A percentile compares a stretch with the other conserved stretches of the same genome.
phyloP scores from a whole-genome alignment of 345 rosid species.

The Salix exigua region DNA sequence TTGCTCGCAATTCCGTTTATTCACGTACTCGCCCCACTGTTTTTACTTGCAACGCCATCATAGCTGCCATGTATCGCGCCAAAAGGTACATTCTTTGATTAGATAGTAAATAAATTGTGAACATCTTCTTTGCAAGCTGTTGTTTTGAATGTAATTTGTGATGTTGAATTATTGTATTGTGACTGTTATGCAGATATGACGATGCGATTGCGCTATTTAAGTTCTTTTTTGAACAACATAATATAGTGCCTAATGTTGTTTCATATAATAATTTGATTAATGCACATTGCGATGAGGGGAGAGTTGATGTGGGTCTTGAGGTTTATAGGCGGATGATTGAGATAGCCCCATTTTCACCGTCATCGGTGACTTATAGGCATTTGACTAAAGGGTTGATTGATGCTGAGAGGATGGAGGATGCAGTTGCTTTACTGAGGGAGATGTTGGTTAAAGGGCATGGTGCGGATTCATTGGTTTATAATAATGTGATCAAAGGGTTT shows the following conservation, averaged over 20 bases:
- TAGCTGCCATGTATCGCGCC: conserved; percentile 89
- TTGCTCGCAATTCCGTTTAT: conserved; percentile 78
- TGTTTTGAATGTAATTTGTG: not conserved
- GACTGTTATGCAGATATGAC: conserved; percentile 12
- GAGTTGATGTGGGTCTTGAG: conserved; percentile 65
- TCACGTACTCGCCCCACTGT: conserved; percentile 78
- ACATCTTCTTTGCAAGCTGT: not conserved
- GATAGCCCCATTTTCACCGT: conserved; percentile 74
- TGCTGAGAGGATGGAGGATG: conserved; percentile 67
- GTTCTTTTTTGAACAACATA: conserved; percentile 70
- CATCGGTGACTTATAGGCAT: conserved; percentile 83
- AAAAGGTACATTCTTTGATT: conserved; percentile 40
- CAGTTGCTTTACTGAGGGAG: conserved; percentile 74
- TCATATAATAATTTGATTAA: conserved; percentile 89
- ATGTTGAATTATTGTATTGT: not conserved
- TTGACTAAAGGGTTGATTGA: conserved; percentile 87
- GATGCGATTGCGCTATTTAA: conserved; percentile 76
- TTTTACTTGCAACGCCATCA: conserved; percentile 96
- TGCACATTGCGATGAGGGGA: conserved; percentile 78
- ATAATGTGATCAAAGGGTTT: conserved; percentile 69
- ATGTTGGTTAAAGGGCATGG: conserved; percentile 93
- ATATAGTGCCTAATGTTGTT: conserved; percentile 85
- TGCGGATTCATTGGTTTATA: conserved; percentile 83
- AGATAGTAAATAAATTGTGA: not conserved
- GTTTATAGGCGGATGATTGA: conserved; percentile 65